These are phyloP conservation scores for Elaeis guineensis DNA, from an alignment of 176 grass and related monocot genomes.

Conservation along the genomic window DNA sequence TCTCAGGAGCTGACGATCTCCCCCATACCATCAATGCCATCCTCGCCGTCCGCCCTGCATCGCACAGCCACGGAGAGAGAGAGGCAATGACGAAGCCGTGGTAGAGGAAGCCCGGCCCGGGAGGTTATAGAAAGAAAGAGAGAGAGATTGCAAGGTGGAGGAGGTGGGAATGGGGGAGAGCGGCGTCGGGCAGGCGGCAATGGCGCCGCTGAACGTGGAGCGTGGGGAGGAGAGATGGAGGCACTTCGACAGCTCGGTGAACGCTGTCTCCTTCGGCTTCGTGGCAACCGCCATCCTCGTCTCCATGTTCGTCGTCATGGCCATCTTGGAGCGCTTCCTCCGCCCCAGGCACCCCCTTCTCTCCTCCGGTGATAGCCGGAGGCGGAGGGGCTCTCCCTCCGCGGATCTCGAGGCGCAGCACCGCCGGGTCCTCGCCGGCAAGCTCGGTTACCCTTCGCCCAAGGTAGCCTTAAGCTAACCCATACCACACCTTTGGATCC, in stretches of 20 bases:
- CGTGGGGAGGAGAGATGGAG: slow-evolving; percentile 55
- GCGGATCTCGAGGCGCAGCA: slow-evolving; percentile 38
- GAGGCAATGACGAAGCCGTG: no score
- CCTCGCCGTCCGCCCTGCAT: no score
- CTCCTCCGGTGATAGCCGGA: slow-evolving; percentile 5
- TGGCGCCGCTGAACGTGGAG: no score
- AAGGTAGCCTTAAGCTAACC: slow-evolving; percentile 33
- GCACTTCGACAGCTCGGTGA: slow-evolving; percentile 48
- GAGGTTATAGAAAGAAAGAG: no score
- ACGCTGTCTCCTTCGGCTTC: slow-evolving; percentile 94
- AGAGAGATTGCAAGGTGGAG: neutral
- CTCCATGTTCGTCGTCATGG: slow-evolving; percentile 98
- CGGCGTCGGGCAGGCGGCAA: no score
- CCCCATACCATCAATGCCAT: no score
- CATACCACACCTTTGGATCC: neutral
- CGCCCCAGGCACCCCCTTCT: slow-evolving; percentile 4
- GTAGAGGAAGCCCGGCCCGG: no score
- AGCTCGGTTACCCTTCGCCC: slow-evolving; percentile 30
- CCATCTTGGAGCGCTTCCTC: slow-evolving; percentile 87
- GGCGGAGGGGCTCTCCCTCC: neutral
- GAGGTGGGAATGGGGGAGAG: no score
- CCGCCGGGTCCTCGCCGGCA: slow-evolving; percentile 9
- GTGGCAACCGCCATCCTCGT: slow-evolving; percentile 94
- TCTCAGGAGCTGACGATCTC: no score
- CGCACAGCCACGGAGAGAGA: no score